Evolutionary conservation across 306 rosid species (phyloP).

Genomic region (Ormosia semicastrata): DNA sequence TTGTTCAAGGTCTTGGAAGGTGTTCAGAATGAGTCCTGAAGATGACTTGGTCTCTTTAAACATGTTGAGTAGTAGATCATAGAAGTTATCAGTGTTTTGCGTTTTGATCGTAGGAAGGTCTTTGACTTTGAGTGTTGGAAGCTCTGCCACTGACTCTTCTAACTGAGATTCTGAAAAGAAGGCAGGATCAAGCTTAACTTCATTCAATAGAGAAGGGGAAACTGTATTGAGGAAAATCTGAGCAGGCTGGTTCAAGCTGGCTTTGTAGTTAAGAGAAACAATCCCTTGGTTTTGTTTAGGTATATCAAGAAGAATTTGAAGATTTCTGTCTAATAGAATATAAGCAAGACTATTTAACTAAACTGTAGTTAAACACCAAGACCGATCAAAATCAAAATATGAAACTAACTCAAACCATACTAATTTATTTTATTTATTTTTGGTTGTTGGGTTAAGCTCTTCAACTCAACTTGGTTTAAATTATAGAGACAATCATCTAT

Average conservation of each 20-base stretch:
- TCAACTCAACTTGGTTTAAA: too few species aligned
- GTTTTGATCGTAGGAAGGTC: constrained; percentile 45
- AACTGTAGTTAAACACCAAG: neutral
- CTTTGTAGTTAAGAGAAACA: too few species aligned
- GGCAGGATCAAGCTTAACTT: neutral
- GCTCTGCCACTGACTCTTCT: constrained; percentile 48
- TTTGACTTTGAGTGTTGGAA: constrained; percentile 53
- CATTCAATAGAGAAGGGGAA: too few species aligned
- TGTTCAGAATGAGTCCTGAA: constrained; percentile 61
- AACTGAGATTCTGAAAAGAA: constrained; percentile 30
- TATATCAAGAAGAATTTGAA: too few species aligned
- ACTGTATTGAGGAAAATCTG: neutral
- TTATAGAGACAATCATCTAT: too few species aligned
- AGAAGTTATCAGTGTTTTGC: neutral
- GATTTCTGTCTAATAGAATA: neutral
- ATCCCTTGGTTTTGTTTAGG: neutral
- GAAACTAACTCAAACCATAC: too few species aligned
- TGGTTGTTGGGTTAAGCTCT: too few species aligned
- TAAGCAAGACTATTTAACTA: neutral
- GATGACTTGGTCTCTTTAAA: constrained; percentile 35
- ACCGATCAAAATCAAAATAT: too few species aligned
- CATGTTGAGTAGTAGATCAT: neutral
- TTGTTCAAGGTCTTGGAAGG: constrained; percentile 49
- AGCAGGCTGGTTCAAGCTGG: neutral
- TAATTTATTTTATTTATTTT: too few species aligned